A percentile compares a stretch with the other conserved stretches of the same genome.
phyloP scores from a whole-genome alignment of 1,284 basidiomycete species.

The Amylostereum areolatum region DNA sequence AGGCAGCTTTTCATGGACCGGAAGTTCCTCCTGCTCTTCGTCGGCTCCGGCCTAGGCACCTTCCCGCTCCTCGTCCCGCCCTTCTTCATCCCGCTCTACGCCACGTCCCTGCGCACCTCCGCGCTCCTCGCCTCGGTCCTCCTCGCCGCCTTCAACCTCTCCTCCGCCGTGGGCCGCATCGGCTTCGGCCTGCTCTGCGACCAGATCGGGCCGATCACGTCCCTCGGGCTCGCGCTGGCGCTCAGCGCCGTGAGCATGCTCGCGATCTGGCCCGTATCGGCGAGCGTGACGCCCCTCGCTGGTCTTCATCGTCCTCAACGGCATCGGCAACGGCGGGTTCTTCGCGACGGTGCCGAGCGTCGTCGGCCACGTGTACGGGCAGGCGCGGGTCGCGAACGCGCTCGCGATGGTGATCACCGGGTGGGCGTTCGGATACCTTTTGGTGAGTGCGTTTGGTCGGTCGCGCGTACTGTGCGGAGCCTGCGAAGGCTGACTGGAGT shows the following conservation, averaged over 20 bases:
- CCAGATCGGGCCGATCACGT: slow-evolving; percentile 24
- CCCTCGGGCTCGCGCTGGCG: slow-evolving; percentile 19
- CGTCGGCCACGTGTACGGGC: slow-evolving; percentile 22
- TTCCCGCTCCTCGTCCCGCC: slow-evolving; percentile 31
- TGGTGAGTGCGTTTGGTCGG: no score
- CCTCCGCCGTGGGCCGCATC: slow-evolving; percentile 26
- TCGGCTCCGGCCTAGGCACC: slow-evolving; percentile 25
- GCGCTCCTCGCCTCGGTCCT: slow-evolving; percentile 18
- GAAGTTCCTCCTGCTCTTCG: slow-evolving; percentile 26
- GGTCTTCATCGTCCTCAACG: slow-evolving; percentile 23
- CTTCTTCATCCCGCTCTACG: slow-evolving; percentile 30
- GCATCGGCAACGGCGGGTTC: slow-evolving; percentile 26
- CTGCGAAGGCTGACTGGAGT: no score
- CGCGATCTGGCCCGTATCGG: slow-evolving; percentile 26
- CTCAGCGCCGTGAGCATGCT: slow-evolving; percentile 24
- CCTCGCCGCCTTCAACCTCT: slow-evolving; percentile 26
- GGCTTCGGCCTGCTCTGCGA: slow-evolving; percentile 24
- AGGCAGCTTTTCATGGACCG: slow-evolving; percentile 26
- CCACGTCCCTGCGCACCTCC: slow-evolving; percentile 23
- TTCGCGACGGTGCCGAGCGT: slow-evolving; percentile 29
- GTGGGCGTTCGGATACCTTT: slow-evolving; percentile 23
- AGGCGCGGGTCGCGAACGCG: slow-evolving; percentile 19
- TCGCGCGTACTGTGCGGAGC: no score
- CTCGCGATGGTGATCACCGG: slow-evolving; percentile 27
- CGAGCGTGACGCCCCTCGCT: slow-evolving; percentile 23